Percentiles rank a stretch among this genome's conserved stretches.
phyloP scores from a whole-genome alignment of 768 basidiomycete genomes.

The Boletus subparvulus region DNA sequence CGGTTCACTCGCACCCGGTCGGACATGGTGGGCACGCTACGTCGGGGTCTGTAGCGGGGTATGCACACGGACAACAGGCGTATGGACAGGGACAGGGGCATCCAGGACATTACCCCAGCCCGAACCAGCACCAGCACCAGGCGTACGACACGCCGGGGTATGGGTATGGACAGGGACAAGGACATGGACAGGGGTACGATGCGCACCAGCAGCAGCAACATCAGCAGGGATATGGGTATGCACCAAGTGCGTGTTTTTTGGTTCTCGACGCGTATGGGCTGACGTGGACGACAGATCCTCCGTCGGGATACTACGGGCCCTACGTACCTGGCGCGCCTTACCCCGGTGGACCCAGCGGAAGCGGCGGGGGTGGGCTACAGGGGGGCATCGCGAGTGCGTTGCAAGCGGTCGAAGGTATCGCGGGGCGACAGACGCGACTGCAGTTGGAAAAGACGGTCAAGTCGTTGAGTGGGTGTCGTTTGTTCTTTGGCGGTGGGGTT shows the following conservation, averaged over 20 bases:
- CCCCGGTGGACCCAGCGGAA: neutral
- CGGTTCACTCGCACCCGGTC: slow-evolving; percentile 5
- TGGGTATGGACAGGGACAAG: neutral
- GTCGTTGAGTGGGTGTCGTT: slow-evolving; percentile 45
- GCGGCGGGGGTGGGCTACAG: slow-evolving; percentile 13
- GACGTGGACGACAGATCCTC: neutral
- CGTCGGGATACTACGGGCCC: slow-evolving; percentile 5
- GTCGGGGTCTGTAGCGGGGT: neutral
- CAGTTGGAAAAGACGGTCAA: slow-evolving; percentile 50
- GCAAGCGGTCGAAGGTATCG: slow-evolving; percentile 54
- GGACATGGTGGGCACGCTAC: neutral
- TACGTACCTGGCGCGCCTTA: slow-evolving; percentile 4
- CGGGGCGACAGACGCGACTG: slow-evolving; percentile 48
- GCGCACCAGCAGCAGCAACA: neutral
- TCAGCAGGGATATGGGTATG: slow-evolving; percentile 10
- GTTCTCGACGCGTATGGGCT: neutral
- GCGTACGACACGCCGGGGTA: neutral
- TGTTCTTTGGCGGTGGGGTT: neutral
- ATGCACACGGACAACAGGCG: neutral
- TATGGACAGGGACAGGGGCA: neutral
- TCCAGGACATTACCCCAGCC: neutral
- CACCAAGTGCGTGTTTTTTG: slow-evolving; percentile 36
- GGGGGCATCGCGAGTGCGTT: slow-evolving; percentile 36
- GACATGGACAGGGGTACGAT: neutral
- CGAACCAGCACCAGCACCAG: neutral